Evolutionary conservation across 345 rosid species (phyloP), one percentile per base, ranked within the genome.

Genomic region (Gossypium bickii): DNA sequence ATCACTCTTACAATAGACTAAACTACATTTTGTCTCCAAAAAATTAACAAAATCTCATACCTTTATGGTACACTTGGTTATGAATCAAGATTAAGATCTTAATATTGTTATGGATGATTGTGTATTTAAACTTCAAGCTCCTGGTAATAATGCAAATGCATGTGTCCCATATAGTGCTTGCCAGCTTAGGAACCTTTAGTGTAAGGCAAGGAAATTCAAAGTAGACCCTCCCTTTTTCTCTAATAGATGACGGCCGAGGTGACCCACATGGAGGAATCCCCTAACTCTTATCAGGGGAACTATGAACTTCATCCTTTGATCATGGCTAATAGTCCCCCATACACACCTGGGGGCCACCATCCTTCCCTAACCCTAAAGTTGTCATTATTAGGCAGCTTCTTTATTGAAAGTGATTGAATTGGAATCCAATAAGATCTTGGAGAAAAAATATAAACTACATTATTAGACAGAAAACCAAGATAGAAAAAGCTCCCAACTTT

Each of bases 351-450:
- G 74, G 56, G 43, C 43, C 58, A 52, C 62, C 62, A 7, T 51
- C 9, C 49, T 38, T 1, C 25, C 53, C 22, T 12, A 51, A 72
- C 55, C 72, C 77, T 24, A 61, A 74, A 72, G 76, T 70, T 82
- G 82, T 64, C 82, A 72, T 67, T 79, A 77, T 79, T 62, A 71
- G 78, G 77, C 22, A 53, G 72, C 83, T 74, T 63, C 74, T 76
- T 80, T 61, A 55, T 72, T 82, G 91, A 89, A 72, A 84, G 87
- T 20, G 94, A 86, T 81, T 49, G 83, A 68, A 79, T 70, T 83
- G 90, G 92, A 80, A 89, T 86, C 93, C 92, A 55, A 81, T 60
- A 69, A 24, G 22, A 12, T 44, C 9, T 9, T 10, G 9, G 38
- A 34, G 20, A 25, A 12, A 24, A 13, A 24, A 49, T 9, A 44